These are phyloP conservation scores for Infundibulicybe gibba DNA, from an alignment of 768 basidiomycete species.

Conservation along the genomic window DNA sequence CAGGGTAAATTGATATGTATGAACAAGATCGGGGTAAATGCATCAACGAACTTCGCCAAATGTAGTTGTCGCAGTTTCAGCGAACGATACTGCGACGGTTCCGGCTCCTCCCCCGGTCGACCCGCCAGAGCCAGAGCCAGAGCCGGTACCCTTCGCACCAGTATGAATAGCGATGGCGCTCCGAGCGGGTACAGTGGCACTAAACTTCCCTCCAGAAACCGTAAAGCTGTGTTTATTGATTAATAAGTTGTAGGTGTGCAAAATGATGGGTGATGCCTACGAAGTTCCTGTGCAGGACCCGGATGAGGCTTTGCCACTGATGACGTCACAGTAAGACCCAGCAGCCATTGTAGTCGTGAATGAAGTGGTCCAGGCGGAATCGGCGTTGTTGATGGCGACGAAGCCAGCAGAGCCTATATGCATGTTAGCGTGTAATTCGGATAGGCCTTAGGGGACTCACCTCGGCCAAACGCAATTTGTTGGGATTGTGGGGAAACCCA, in stretches of 20 bases:
- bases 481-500: conserved; percentile 57
- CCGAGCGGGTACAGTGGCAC: conserved; percentile 44
- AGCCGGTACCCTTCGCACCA: conserved; percentile 30
- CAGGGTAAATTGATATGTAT: background rate
- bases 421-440: no score
- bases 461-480: conserved; percentile 67
- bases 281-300: conserved; percentile 46
- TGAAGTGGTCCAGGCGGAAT: conserved; percentile 48
- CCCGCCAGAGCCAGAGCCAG: conserved; percentile 18
- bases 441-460: conserved; percentile 21
- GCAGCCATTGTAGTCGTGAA: conserved; percentile 56
- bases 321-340: conserved; percentile 64
- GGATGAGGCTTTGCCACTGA: conserved; percentile 37
- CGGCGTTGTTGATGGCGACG: conserved; percentile 65
- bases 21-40: background rate
- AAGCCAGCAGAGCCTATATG: conserved; percentile 49
- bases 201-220: conserved; percentile 48
- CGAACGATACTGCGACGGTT: conserved; percentile 41
- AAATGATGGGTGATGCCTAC: conserved; percentile 33
- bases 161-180: conserved; percentile 57
- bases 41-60: conserved; percentile 46
- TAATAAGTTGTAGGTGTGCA: background rate
- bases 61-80: conserved; percentile 52
- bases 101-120: conserved; percentile 6
- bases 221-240: conserved; percentile 31